A percentile compares a stretch with the other conserved stretches of the same genome.
phyloP scores from a whole-genome alignment of 2,329 filamentous ascomycete genomes.

The Seiridium unicorne region DNA sequence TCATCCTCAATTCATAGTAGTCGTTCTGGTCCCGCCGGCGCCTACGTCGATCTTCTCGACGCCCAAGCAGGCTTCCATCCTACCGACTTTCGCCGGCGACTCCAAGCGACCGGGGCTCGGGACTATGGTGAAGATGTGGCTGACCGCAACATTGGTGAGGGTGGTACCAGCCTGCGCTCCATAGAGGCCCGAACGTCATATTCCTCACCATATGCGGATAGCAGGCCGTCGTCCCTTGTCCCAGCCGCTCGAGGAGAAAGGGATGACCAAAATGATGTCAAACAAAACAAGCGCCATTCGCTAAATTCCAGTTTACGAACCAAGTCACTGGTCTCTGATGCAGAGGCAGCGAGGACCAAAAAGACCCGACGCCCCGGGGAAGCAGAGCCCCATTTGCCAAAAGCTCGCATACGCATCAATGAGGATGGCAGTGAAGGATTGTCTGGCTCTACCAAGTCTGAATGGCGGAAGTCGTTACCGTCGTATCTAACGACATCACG shows the following conservation, averaged over 20 bases:
- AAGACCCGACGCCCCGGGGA: neutral
- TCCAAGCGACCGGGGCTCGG: conserved; percentile 48
- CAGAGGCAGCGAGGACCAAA: conserved; percentile 9
- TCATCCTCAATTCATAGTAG: conserved; percentile 31
- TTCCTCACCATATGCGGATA: conserved; percentile 13
- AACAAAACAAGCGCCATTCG: conserved; percentile 18
- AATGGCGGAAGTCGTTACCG: conserved; percentile 23
- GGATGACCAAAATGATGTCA: neutral
- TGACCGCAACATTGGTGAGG: conserved; percentile 53
- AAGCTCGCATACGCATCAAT: neutral
- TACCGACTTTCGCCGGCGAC: conserved; percentile 45
- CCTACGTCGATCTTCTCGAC: conserved; percentile 55
- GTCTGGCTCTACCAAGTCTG: neutral
- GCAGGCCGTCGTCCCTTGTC: conserved; percentile 7
- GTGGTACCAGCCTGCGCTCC: conserved; percentile 30
- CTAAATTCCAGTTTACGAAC: conserved; percentile 20
- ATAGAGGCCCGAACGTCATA: conserved; percentile 35
- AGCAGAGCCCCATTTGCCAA: neutral
- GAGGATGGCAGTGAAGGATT: neutral
- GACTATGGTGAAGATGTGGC: conserved; percentile 66
- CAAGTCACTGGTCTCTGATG: conserved; percentile 13
- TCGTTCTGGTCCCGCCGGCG: conserved; percentile 18
- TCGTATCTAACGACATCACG: conserved; percentile 15
- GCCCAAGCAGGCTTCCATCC: conserved; percentile 52
- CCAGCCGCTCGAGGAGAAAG: conserved; percentile 7